Base-by-base conservation (phyloP, 2,329 filamentous ascomycete species). In the Trichophyton rubrum region DNA sequence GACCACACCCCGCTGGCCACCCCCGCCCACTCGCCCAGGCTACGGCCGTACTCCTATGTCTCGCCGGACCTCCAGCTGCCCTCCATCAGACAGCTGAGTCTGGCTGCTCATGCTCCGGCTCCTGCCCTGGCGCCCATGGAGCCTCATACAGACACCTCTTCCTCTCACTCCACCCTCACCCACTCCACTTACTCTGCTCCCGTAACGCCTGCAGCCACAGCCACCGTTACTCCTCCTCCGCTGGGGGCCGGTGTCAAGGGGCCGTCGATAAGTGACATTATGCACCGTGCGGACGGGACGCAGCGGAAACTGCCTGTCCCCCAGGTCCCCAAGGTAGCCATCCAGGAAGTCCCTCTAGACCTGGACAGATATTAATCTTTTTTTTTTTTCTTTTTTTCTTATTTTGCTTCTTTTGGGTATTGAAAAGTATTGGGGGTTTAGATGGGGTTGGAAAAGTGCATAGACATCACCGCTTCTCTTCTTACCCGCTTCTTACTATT, bases 1-100 rank as follows among this genome's bases (percentile, higher is more conserved):
- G 92, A 97, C 70, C 91, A 96, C 78, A 97, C 93, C n/a, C 92
- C 92, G n/a, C 85, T 97, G 60, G 92, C 91, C 30, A 99, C 92
- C 3, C 92, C 92, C 3, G 92, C 91, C 49, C 93, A 97, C 74
- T 96, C 91, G 17, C 93, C 93, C 58, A 89, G 93, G 49, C 80
- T 99, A 66, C 83, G 91, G 63, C 89, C 92, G 2, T 87, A 88
- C 69, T 83, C 81, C 60, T 43, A 57, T 7, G 49, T 24, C 49
- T 78, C 81, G 64, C 80, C 79, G 66, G 85, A 87, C 66, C 81
- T 92, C 67, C 91, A 96, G 73, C 80, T 97, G 60, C 92, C 93
- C 35, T 90, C 89, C 49, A 85, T 99, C 67, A 86, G 93, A 64
- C 83, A 88, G 67, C 74, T 88, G 59, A 85, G 83, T 35, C 76